Base-by-base conservation (phyloP, 2,329 filamentous ascomycete genomes). In the Arachnopeziza araneosa region DNA sequence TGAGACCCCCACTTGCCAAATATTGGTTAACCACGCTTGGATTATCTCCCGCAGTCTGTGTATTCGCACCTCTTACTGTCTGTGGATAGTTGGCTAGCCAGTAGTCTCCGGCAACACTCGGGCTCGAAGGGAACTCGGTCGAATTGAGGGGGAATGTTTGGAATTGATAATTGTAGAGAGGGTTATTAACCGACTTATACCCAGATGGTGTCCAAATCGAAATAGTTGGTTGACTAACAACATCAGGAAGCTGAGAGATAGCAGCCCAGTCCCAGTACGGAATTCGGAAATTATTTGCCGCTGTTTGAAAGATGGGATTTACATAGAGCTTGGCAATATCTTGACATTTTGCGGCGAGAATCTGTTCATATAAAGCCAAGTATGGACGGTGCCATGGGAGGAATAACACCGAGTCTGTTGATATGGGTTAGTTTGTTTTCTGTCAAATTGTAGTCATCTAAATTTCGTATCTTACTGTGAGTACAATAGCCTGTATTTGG, bases 381-480 rank as follows among this genome's bases (percentile, higher is more conserved):
- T 81, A 85, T 2, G 81, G 78, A 6, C 82, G 79, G 69, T 86
- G 83, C 83, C 81, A 85, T 21, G 62, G 63, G n/a, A 67, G 48
- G 54, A 71, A 71, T 5, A 71, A 58, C 23, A 67, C 59, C n/a
- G 67, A 68, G 24, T 59, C 65, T 65, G n/a, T 52, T 22, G 1
- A 24, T 2, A 23, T 58, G 36, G 63, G 50, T 54, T 55, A 54
- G 24, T 14, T 21, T 24, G 30, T 51, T 26, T 24, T 50, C 4
- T 23, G 23, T 12, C 49, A 32, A 24, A 10, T 2, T 21, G 23
- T 49, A 17, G 48, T 30, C 5, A 30, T 30, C 9, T 30, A 30
- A 30, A 30, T 30, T 30, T 30, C 26, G 22, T 55, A 10, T 26
- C 60, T 59, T 52, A 66, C 69, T 63, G 50, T 71, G 70, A 57